Percentiles rank a stretch among this genome's conserved stretches.
Conservation (phyloP, 148 eudicot genomes). For the Rhododendron kiyosumense region DNA sequence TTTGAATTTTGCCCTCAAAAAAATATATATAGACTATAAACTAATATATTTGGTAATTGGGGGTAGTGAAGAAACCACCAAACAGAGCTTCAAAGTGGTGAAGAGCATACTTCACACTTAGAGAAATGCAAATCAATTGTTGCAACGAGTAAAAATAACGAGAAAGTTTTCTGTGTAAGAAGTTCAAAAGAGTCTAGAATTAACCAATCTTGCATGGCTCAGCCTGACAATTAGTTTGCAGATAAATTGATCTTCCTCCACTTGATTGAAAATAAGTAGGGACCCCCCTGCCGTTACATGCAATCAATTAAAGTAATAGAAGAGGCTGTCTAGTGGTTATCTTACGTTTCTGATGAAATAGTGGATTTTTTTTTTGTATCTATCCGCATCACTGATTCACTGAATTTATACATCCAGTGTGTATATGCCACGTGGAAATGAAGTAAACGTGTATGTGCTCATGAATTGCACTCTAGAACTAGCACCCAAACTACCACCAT, state of each 20-base stretch:
- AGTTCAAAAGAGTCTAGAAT: not conserved
- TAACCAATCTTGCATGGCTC: not conserved
- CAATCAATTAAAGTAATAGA: not conserved
- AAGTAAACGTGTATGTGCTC: not conserved
- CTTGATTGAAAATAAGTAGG: not conserved
- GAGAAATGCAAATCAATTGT: not conserved
- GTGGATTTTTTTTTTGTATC: not conserved
- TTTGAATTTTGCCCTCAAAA: no score
- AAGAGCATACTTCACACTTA: not conserved
- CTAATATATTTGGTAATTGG: not conserved
- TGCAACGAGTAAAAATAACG: not conserved
- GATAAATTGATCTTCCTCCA: not conserved
- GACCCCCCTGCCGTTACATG: not conserved
- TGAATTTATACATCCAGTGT: not conserved
- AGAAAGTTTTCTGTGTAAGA: not conserved
- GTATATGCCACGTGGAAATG: not conserved
- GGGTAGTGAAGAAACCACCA: not conserved
- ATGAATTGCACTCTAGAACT: not conserved
- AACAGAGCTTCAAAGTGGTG: not conserved
- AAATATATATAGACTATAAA: not conserved
- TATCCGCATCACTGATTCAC: not conserved
- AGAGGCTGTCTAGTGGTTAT: not conserved
- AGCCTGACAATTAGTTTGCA: not conserved
- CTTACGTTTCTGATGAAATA: not conserved
- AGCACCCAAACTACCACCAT: not conserved